Percentiles rank a stretch among this genome's conserved stretches.
phyloP scores from a whole-genome alignment of 345 rosid genomes.

The Brassica rapa region DNA sequence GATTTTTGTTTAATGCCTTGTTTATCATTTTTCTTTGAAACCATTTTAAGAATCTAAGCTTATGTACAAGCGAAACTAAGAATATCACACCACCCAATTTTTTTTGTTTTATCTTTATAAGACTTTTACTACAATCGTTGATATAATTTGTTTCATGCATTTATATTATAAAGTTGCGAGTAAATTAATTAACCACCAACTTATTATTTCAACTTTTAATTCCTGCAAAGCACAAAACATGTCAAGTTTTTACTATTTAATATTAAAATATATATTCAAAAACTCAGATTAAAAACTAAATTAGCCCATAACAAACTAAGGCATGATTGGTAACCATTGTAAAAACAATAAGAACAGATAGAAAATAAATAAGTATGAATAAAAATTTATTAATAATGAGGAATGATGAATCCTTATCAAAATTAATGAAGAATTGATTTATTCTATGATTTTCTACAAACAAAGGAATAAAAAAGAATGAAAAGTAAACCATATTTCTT shows the following conservation, averaged over 20 bases:
- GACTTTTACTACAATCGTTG: background rate
- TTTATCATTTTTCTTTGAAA: background rate
- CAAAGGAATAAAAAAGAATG: no score
- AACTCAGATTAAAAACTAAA: background rate
- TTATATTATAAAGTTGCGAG: background rate
- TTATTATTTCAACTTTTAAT: background rate
- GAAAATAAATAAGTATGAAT: no score
- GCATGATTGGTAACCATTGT: no score
- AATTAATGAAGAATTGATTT: no score
- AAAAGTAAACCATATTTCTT: no score
- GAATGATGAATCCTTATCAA: no score
- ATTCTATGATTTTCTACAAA: no score
- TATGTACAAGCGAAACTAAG: background rate
- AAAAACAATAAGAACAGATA: no score
- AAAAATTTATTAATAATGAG: no score
- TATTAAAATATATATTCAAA: background rate
- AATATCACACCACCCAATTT: background rate
- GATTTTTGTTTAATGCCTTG: background rate
- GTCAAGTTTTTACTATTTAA: background rate
- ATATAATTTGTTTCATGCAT: background rate
- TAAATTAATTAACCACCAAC: background rate
- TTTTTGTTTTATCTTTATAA: background rate
- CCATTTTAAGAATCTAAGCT: background rate
- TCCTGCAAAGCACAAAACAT: background rate
- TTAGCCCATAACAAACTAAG: background rate